Evolutionary conservation across 2,329 filamentous ascomycete genomes (phyloP).

Genomic region (Fusarium globosum): DNA sequence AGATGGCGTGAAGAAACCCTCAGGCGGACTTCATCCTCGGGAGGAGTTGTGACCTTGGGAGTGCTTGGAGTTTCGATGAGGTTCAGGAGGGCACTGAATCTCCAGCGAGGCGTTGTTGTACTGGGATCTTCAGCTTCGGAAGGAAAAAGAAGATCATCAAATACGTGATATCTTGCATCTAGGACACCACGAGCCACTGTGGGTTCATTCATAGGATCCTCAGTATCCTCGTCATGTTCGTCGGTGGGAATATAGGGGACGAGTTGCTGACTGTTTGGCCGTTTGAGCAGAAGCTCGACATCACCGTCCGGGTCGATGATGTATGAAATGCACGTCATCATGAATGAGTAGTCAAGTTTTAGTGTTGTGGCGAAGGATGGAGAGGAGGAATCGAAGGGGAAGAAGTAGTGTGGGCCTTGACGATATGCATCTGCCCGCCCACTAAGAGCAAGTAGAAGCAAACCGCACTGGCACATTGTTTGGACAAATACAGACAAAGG

Average conservation of each 20-base stretch:
- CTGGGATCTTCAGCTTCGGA: neutral
- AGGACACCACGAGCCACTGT: neutral
- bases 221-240: neutral
- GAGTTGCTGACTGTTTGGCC: neutral
- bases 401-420: neutral
- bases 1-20: neutral
- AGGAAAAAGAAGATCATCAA: neutral
- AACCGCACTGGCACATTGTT: neutral
- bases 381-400: neutral
- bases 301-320: neutral
- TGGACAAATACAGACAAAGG: neutral
- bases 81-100: no score
- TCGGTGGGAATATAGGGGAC: neutral
- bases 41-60: neutral
- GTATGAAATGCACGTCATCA: neutral
- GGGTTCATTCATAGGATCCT: neutral
- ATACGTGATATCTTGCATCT: neutral
- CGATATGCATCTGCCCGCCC: neutral
- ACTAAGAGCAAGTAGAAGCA: neutral
- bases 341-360: no score
- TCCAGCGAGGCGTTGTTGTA: no score
- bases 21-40: neutral
- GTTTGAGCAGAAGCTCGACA: neutral
- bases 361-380: neutral
- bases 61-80: neutral